Conservation (phyloP, 2,329 filamentous ascomycete species). For the Myriosclerotinia curreyana region DNA sequence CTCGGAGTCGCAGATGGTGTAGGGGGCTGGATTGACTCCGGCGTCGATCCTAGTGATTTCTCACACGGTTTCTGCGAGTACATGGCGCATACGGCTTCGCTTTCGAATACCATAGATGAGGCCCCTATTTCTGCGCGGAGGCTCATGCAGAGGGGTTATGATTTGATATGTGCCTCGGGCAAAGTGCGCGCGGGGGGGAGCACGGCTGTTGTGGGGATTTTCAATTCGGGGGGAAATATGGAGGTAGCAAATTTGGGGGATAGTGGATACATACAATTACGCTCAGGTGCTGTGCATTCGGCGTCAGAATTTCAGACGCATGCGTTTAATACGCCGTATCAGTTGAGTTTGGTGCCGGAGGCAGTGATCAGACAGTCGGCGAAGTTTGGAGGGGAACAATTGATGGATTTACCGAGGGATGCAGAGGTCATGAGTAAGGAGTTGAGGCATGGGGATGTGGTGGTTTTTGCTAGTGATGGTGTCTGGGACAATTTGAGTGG, state of each 20-base stretch:
- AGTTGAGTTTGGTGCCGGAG: constrained; percentile 83
- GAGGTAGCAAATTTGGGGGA: constrained; percentile 94
- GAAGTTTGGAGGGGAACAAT: constrained; percentile 76
- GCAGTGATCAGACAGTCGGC: constrained; percentile 75
- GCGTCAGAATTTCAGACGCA: constrained; percentile 87
- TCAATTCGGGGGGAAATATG: constrained; percentile 67
- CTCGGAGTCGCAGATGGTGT: constrained; percentile 93
- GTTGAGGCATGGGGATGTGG: constrained; percentile 84
- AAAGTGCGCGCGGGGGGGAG: constrained; percentile 79
- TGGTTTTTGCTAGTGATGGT: constrained; percentile 92
- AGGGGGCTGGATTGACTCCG: constrained; percentile 89
- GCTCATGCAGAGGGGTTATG: constrained; percentile 81
- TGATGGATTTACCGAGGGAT: constrained; percentile 81
- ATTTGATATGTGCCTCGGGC: constrained; percentile 71
- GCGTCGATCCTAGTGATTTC: constrained; percentile 92
- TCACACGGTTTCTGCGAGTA: constrained; percentile 90
- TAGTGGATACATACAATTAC: constrained; percentile 85
- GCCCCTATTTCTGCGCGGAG: constrained; percentile 57
- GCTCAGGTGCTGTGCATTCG: constrained; percentile 79
- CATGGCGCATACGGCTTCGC: constrained; percentile 73
- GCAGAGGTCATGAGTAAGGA: constrained; percentile 74
- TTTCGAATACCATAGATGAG: constrained; percentile 33
- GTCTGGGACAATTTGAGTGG: constrained; percentile 95
- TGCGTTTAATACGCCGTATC: constrained; percentile 95
- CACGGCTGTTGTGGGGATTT: constrained; percentile 85